These are phyloP conservation scores for Asterophora lycoperdoides DNA, from an alignment of 768 basidiomycete species.

Conservation along the genomic window DNA sequence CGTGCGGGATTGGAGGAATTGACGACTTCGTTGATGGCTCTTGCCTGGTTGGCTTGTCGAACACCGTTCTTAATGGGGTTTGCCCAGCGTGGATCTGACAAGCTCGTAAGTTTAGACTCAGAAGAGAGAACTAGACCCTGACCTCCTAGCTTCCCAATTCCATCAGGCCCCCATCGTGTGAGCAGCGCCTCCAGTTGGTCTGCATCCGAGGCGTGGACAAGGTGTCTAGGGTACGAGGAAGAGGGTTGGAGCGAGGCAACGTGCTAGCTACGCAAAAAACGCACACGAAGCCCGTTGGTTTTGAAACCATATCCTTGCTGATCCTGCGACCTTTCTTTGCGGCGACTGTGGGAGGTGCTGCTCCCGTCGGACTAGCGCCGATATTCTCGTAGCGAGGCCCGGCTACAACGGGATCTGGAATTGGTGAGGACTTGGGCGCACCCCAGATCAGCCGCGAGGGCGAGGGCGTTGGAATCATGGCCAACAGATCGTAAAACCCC, in stretches of 20 bases:
- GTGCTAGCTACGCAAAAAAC: conserved; percentile 30
- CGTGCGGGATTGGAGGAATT: conserved; percentile 61
- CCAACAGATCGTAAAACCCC: conserved; percentile 84
- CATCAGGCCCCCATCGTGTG: conserved; percentile 84
- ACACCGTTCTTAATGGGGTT: conserved; percentile 80
- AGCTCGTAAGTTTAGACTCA: conserved; percentile 36
- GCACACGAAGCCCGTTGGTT: conserved; percentile 80
- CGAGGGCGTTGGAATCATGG: conserved; percentile 70
- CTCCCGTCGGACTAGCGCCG: conserved; percentile 25
- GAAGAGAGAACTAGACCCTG: conserved; percentile 23
- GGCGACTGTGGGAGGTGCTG: conserved; percentile 28
- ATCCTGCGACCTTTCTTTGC: conserved; percentile 61
- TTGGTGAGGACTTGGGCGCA: conserved; percentile 27
- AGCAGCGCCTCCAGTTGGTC: conserved; percentile 86
- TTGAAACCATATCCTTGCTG: conserved; percentile 87
- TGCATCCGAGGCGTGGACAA: conserved; percentile 87
- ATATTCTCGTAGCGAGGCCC: conserved; percentile 71
- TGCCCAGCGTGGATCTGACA: conserved; percentile 82
- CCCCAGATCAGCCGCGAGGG: conserved; percentile 66
- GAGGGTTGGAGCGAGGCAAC: conserved; percentile 22
- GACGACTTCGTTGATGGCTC: conserved; percentile 74
- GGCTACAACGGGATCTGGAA: conserved; percentile 43
- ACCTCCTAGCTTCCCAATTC: conserved; percentile 87
- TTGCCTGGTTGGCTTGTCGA: conserved; percentile 60
- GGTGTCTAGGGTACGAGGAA: conserved; percentile 49